Percentiles rank a stretch among this genome's conserved stretches.
phyloP scores from a whole-genome alignment of 2,329 filamentous ascomycete genomes.

The Colletotrichum sp. region DNA sequence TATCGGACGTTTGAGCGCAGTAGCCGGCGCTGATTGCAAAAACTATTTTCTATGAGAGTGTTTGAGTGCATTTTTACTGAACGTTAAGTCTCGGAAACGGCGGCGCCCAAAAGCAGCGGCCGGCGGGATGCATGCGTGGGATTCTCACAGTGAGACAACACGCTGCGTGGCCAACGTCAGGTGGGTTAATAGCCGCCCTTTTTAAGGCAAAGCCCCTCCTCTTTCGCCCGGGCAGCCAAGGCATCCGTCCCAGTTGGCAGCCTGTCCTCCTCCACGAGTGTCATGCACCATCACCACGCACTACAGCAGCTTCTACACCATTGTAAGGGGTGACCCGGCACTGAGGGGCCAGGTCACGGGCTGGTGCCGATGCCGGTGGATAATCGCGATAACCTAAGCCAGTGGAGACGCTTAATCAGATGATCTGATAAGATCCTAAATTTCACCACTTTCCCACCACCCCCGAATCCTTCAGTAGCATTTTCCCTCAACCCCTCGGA shows the following conservation, averaged over 20 bases:
- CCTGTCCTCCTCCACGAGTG: background rate
- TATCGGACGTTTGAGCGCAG: background rate
- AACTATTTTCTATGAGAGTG: background rate
- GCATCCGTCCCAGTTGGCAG: background rate
- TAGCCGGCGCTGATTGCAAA: background rate
- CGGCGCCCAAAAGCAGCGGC: background rate
- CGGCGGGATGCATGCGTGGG: background rate
- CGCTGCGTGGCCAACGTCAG: background rate
- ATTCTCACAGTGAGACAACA: background rate
- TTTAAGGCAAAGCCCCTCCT: background rate
- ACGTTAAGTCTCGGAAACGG: background rate
- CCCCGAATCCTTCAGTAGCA: background rate
- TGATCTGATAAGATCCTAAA: slow-evolving; percentile 24
- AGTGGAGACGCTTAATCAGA: slow-evolving; percentile 14
- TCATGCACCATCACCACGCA: background rate
- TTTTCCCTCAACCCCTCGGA: background rate
- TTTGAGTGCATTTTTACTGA: background rate
- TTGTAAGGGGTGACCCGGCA: background rate
- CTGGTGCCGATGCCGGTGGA: slow-evolving; percentile 16
- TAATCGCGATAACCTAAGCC: slow-evolving; percentile 5
- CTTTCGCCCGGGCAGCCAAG: background rate
- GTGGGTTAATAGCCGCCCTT: background rate
- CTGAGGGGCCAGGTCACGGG: background rate
- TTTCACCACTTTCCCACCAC: background rate
- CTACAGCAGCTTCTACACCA: background rate